Evolutionary conservation across 371 early-diverging fungal genomes (phyloP).

Genomic region (Parasitella parasitica): DNA sequence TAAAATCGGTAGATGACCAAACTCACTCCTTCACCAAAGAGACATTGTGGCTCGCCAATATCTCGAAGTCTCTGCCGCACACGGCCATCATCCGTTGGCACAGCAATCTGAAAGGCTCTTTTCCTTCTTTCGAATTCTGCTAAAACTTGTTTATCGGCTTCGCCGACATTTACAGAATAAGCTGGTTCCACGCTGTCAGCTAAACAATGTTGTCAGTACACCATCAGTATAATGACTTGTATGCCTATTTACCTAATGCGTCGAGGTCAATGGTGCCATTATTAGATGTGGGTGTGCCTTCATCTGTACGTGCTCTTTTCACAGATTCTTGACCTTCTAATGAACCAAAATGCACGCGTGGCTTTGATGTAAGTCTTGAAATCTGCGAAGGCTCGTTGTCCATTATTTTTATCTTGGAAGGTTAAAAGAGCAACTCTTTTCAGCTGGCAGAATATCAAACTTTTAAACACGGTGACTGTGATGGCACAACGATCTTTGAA

Average conservation of each 20-base stretch:
- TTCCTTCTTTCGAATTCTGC: constrained; percentile 86
- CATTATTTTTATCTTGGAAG: constrained; percentile 2
- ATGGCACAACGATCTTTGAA: no score
- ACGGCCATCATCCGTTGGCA: constrained; percentile 89
- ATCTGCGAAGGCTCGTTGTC: constrained; percentile 21
- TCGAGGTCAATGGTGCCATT: constrained; percentile 45
- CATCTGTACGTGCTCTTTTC: constrained; percentile 30
- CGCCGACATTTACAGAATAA: constrained; percentile 51
- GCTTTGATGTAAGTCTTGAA: constrained; percentile 33
- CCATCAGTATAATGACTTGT: background rate
- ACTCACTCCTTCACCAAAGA: constrained; percentile 93
- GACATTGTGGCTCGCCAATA: constrained; percentile 81
- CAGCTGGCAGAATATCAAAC: no score
- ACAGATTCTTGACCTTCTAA: constrained; percentile 40
- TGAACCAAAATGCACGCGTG: constrained; percentile 51
- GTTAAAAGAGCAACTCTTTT: no score
- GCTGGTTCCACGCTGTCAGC: constrained; percentile 42
- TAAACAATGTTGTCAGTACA: background rate
- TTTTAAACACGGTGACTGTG: no score
- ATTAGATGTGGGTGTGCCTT: constrained; percentile 13
- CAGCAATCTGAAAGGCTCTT: constrained; percentile 77
- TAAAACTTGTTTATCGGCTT: constrained; percentile 71
- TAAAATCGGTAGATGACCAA: background rate
- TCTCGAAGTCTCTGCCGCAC: constrained; percentile 79
- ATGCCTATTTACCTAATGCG: constrained; percentile 31